Evolutionary conservation across 2,329 filamentous ascomycete species (phyloP), one percentile per base, ranked within the genome.

Genomic region (Xylaria hypoxylon): DNA sequence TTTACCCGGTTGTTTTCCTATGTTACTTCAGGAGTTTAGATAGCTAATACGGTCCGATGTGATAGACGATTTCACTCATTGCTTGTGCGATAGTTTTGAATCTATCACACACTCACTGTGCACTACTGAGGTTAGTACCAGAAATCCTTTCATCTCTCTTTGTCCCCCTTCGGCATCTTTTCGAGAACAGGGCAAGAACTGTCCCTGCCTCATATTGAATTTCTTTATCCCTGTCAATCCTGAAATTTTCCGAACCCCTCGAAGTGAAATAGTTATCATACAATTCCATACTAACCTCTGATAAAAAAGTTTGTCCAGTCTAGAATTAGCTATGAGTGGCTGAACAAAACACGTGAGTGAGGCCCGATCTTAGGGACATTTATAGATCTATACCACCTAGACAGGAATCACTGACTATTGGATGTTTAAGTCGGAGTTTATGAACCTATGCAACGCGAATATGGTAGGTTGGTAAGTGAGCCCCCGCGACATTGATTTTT

Each of bases 401-500:
- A n/a, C n/a, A 13, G n/a, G 38, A 42, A 44, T 11, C 35, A 10
- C 44, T 65, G 15, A 59, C 24, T 13, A 6, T 53, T 31, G 33
- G 17, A 10, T 97, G 15, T 26, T 52, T 2, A 64, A 64, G 61
- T 68, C 8, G 92, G 89, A 40, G 89, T 96, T 63, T 97, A 96
- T 79, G 87, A 93, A 75, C 94, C 95, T 0, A 97, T 97, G 93
- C 95, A 98, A 85, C 86, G 95, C 78, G 94, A 97, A 81, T 96
- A 87, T 72, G 86, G 82, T 22, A 70, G 69, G 24, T 35, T 68
- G 38, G 64, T 67, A 47, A 55, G 64, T 63, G 13, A 38, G 33
- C 2, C 7, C 2, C 10, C 13, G 17, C 38, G 3, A 22, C 26
- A 28, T 47, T 44, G 11, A 1, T 6, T 50, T n/a, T 3, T 47